Base-by-base conservation (phyloP, 305 asterid genomes). In the Fraxinus angustifolia region DNA sequence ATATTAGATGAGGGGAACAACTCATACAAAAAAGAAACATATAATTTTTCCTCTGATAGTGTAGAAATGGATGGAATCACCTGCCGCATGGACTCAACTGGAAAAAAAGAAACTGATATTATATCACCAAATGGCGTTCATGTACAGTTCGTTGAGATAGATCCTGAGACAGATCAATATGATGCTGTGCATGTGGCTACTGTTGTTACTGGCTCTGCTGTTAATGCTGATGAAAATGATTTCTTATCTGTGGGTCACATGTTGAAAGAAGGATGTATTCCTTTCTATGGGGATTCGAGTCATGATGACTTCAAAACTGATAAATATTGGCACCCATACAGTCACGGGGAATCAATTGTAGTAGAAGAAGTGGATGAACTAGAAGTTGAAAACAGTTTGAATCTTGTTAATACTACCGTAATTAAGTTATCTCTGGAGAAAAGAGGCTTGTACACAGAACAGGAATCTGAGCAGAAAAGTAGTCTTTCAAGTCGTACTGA, bases 1-100 rank as follows among this genome's bases (percentile, higher is more conserved):
- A 79, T 88, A 65, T 95, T 94, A 35, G 92, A 91, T 76, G 91
- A 84, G 7, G 94, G 88, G 70, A 90, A 87, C 85, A 85, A 86
- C 78, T 88, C 90, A 65, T 86, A 88, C 48, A 87, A 85, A 85
- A 92, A 92, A 86, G 93, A 85, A 84, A 73, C 86, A 23, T 91
- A 89, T 86, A 87, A 88, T 85, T 89, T 83, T 80, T 89, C 90
- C 19, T 89, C 93, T 79, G 79, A 82, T 78, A 71, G 42, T 78
- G 88, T 80, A 73, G 89, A 84, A 38, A 79, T 56, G 73, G 83
- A 68, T 77, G 85, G 78, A 83, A 42, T 65, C 80, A 60, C 80
- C 35, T 45, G 40, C 60, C n/a, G 73, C 73, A 78, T 73, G 35
- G 86, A 79, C 78, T 58, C 80, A 79, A 19, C 38, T 79, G 90